Conservation (phyloP, 495 filamentous ascomycete species). For the Articulospora tetracladia region DNA sequence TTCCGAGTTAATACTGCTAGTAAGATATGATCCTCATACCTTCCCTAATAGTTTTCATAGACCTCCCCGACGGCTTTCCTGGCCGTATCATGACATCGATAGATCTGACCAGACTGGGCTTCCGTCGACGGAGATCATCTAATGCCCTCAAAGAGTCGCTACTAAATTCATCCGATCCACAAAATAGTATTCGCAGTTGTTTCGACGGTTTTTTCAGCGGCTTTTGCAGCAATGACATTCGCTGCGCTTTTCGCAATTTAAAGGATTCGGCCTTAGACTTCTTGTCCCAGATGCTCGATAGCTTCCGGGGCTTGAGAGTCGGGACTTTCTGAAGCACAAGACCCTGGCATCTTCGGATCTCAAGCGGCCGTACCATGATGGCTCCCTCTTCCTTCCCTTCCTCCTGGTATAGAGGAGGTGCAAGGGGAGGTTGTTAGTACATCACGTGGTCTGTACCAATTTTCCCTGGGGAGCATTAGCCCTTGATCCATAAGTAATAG, state of each 20-base stretch:
- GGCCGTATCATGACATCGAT: constrained; percentile 87
- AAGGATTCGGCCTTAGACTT: neutral
- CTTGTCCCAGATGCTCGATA: neutral
- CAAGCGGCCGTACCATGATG: too few relatives aligned
- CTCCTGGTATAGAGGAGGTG: too few relatives aligned
- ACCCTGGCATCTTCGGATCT: neutral
- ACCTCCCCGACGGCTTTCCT: constrained; percentile 70
- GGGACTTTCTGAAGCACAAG: neutral
- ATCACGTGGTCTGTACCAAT: too few relatives aligned
- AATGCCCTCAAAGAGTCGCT: constrained; percentile 72
- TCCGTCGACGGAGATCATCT: constrained; percentile 49
- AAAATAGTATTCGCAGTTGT: constrained; percentile 89
- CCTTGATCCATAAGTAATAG: too few relatives aligned
- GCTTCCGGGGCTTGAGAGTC: neutral
- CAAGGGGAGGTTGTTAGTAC: too few relatives aligned
- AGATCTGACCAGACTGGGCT: constrained; percentile 60
- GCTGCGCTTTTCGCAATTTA: neutral
- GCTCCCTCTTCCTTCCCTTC: too few relatives aligned
- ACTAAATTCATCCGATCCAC: constrained; percentile 91
- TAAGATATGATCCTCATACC: constrained; percentile 51
- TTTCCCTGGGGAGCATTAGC: too few relatives aligned
- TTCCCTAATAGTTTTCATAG: constrained; percentile 64
- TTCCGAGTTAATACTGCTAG: constrained; percentile 1
- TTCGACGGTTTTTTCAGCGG: constrained; percentile 18
- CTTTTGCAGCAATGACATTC: neutral